A percentile compares a stretch with the other conserved stretches of the same genome.
Conservation (phyloP, 495 filamentous ascomycete genomes). For the Penicillium cosmopolitanum region DNA sequence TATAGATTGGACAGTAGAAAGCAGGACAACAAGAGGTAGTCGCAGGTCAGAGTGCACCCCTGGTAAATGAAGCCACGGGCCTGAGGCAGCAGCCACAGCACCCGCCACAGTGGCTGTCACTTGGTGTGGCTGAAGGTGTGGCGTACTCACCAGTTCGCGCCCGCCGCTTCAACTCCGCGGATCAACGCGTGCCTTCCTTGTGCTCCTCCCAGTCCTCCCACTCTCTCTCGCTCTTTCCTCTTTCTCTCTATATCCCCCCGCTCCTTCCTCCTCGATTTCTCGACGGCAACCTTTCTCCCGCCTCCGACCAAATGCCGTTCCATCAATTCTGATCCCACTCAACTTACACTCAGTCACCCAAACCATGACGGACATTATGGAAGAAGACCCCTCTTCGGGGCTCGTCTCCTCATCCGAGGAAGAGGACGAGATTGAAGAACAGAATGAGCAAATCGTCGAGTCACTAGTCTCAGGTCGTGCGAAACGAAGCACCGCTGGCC, state of each 20-base stretch:
- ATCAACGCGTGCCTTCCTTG: constrained; percentile 3
- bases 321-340: background rate
- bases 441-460: constrained; percentile 55
- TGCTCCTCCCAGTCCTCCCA: background rate
- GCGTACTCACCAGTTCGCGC: background rate
- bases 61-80: background rate
- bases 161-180: constrained; percentile 4
- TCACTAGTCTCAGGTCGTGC: constrained; percentile 76
- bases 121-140: too few species aligned
- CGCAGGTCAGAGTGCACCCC: too few species aligned
- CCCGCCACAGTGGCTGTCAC: too few species aligned
- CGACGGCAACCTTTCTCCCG: too few species aligned
- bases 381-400: constrained; percentile 35
- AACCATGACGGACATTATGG: constrained; percentile 32
- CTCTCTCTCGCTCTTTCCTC: background rate
- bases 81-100: background rate
- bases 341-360: background rate
- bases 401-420: constrained; percentile 38
- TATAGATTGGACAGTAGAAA: background rate
- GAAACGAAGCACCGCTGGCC: constrained; percentile 85
- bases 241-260: too few species aligned
- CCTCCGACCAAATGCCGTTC: too few species aligned
- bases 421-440: constrained; percentile 39
- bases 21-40: background rate
- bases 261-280: too few species aligned